Evolutionary conservation across 306 rosid genomes (phyloP).

Genomic region (Hippophae tibetana): DNA sequence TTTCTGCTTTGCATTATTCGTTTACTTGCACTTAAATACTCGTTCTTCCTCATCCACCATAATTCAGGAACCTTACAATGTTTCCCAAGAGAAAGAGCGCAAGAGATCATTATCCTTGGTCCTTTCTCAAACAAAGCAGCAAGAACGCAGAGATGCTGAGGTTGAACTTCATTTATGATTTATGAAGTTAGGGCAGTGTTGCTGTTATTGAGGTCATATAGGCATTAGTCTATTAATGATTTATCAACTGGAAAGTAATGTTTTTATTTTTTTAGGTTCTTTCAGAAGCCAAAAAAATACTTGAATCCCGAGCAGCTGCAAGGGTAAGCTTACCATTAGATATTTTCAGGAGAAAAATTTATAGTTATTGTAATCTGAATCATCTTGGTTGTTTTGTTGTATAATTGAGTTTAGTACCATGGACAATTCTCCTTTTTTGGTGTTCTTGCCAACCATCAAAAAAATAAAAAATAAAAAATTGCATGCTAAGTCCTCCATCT

Average conservation of each 20-base stretch:
- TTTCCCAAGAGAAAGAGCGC: constrained; percentile 73
- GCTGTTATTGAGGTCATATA: not conserved
- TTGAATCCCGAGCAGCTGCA: constrained; percentile 55
- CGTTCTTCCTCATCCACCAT: constrained; percentile 9
- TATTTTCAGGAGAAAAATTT: not conserved
- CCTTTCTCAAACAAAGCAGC: constrained; percentile 89
- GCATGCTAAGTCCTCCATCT: too few relatives aligned
- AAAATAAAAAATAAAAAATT: too few relatives aligned
- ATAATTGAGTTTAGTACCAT: too few relatives aligned
- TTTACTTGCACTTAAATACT: constrained; percentile 7
- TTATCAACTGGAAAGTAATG: not conserved
- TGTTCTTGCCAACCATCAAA: too few relatives aligned
- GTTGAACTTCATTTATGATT: constrained; percentile 23
- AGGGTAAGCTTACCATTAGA: constrained; percentile 40
- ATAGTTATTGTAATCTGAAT: too few relatives aligned
- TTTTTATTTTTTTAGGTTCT: constrained; percentile 48
- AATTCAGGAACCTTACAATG: constrained; percentile 69
- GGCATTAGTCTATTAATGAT: not conserved
- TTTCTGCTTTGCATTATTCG: not conserved
- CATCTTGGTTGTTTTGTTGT: too few relatives aligned
- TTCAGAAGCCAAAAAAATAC: constrained; percentile 74
- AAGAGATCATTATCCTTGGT: constrained; percentile 87
- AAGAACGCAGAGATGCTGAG: constrained; percentile 85
- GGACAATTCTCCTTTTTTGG: too few relatives aligned
- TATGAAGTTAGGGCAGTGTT: not conserved